Evolutionary conservation across 495 filamentous ascomycete species (phyloP).

Genomic region (Jackrogersella minutella): DNA sequence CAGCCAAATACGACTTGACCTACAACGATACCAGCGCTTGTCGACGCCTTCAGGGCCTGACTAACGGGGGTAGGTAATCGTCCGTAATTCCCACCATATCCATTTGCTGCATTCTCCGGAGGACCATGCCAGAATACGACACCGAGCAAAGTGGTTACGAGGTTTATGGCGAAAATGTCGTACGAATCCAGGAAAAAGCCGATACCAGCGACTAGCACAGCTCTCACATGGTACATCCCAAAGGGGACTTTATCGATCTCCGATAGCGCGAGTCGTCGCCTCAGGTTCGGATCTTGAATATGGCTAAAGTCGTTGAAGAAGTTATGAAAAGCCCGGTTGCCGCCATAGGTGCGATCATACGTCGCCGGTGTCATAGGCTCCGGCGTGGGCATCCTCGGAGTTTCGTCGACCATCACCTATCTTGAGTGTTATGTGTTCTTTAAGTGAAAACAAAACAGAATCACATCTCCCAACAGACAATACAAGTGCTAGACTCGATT

Average conservation of each 20-base stretch:
- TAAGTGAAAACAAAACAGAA: not conserved
- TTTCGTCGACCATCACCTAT: not conserved
- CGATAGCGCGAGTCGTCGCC: constrained; percentile 72
- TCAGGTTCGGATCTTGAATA: constrained; percentile 73
- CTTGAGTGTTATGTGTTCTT: constrained; percentile 1
- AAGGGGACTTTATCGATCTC: constrained; percentile 80
- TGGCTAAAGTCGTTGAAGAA: constrained; percentile 66
- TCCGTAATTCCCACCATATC: constrained; percentile 55
- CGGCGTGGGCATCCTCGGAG: constrained; percentile 39
- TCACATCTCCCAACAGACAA: not conserved
- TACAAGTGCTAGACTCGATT: not conserved
- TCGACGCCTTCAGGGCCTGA: constrained; percentile 77
- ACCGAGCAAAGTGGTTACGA: constrained; percentile 73
- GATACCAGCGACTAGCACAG: constrained; percentile 75
- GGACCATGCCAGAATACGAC: constrained; percentile 72
- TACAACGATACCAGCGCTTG: constrained; percentile 75
- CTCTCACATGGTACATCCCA: constrained; percentile 78
- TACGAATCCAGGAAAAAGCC: constrained; percentile 84
- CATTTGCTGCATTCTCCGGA: constrained; percentile 42
- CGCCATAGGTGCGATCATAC: constrained; percentile 53
- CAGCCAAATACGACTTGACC: constrained; percentile 78
- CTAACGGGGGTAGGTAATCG: constrained; percentile 64
- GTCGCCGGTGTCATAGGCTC: constrained; percentile 48
- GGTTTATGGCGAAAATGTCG: constrained; percentile 82
- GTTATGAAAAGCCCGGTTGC: constrained; percentile 67